phyloP scores from a whole-genome alignment of 202 grass and related monocot species.

The Eragrostis tef region DNA sequence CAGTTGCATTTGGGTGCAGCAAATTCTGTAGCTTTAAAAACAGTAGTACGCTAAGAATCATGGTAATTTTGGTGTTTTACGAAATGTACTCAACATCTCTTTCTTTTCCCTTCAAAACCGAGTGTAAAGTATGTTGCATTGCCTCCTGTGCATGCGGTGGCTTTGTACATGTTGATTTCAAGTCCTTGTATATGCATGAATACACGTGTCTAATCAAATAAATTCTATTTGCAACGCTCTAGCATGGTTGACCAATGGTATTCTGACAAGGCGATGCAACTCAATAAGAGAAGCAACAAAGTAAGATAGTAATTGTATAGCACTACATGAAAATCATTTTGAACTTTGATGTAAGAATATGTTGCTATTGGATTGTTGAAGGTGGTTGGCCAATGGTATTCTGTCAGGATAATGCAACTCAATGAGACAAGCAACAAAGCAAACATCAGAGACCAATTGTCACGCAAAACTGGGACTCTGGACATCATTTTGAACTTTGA shows the following conservation, averaged over 20 bases:
- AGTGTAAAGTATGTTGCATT: neutral
- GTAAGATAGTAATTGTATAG: neutral
- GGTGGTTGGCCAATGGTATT: slow-evolving; percentile 7
- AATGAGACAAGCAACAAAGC: slow-evolving; percentile 23
- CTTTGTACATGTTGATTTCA: neutral
- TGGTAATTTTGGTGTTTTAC: neutral
- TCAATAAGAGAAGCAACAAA: slow-evolving; percentile 21
- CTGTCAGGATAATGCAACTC: slow-evolving; percentile 22
- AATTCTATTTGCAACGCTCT: neutral
- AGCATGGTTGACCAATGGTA: neutral
- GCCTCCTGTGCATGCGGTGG: neutral
- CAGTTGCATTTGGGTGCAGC: neutral
- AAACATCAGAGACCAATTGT: slow-evolving; percentile 18
- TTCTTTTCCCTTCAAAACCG: neutral
- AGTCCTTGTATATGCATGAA: neutral
- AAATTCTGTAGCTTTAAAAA: neutral
- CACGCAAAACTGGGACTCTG: neutral
- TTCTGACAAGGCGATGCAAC: slow-evolving; percentile 22
- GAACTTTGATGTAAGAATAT: slow-evolving; percentile 19
- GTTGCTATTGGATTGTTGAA: neutral
- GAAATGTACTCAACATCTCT: neutral
- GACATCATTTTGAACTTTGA: neutral
- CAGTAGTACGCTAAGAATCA: neutral
- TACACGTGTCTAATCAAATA: slow-evolving; percentile 11
- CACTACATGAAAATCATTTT: neutral